phyloP scores from a whole-genome alignment of 768 basidiomycete genomes.

The Rhizopogon vulgaris region DNA sequence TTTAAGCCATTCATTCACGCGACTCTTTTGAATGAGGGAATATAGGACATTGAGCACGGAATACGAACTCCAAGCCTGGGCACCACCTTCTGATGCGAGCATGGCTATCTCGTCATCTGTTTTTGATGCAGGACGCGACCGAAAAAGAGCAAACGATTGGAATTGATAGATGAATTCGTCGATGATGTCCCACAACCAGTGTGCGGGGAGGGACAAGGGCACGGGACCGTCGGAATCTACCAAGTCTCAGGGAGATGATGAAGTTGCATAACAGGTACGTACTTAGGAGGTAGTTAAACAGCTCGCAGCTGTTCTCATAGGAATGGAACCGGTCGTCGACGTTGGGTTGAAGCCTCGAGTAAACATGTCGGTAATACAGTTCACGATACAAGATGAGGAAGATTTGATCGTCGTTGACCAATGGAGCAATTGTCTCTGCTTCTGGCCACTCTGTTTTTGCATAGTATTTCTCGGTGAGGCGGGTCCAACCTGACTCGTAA shows the following conservation, averaged over 20 bases:
- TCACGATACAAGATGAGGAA: conserved; percentile 97
- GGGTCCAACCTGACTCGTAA: conserved; percentile 97
- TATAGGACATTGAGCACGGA: conserved; percentile 97
- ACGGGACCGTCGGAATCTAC: conserved; percentile 93
- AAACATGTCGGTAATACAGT: conserved; percentile 92
- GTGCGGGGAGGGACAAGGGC: conserved; percentile 87
- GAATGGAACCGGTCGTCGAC: conserved; percentile 98
- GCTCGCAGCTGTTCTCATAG: conserved; percentile 95
- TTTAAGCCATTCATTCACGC: conserved; percentile 86
- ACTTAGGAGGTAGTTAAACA: conserved; percentile 98
- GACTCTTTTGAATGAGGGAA: conserved; percentile 95
- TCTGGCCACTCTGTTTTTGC: conserved; percentile 95
- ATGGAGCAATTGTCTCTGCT: conserved; percentile 88
- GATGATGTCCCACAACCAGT: conserved; percentile 98
- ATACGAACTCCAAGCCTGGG: conserved; percentile 94
- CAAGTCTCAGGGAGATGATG: not conserved
- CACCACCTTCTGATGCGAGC: conserved; percentile 71
- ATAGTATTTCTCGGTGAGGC: conserved; percentile 94
- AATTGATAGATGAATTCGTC: conserved; percentile 99
- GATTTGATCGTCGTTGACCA: conserved; percentile 93
- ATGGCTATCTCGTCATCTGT: conserved; percentile 83
- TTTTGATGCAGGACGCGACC: conserved; percentile 78
- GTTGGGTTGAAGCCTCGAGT: conserved; percentile 91
- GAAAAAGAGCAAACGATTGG: conserved; percentile 92
- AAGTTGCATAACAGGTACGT: conserved; percentile 20